These are phyloP conservation scores for Tricladium varicosporioides DNA, from an alignment of 2,329 filamentous ascomycete genomes.

Conservation along the genomic window DNA sequence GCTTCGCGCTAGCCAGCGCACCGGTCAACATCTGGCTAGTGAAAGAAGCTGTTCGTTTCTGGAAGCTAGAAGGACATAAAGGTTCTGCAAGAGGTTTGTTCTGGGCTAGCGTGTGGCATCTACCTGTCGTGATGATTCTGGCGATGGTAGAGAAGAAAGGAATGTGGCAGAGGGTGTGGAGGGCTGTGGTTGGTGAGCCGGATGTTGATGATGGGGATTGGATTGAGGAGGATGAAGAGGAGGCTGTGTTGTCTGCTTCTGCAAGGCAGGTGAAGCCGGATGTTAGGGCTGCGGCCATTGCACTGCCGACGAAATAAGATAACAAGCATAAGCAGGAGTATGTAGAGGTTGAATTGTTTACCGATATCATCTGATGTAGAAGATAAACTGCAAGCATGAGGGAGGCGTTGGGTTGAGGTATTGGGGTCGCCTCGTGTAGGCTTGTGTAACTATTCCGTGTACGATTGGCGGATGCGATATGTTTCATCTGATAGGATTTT, in stretches of 20 bases:
- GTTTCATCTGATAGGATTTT: too few relatives aligned
- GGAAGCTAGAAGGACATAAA: constrained; percentile 71
- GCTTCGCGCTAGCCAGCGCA: constrained; percentile 76
- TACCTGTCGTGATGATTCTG: constrained; percentile 85
- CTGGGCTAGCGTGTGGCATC: constrained; percentile 97
- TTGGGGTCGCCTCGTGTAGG: too few relatives aligned
- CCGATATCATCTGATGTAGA: background rate
- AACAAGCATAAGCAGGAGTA: background rate
- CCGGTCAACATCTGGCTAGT: constrained; percentile 85
- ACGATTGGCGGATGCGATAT: too few relatives aligned
- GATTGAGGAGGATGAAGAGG: constrained; percentile 49
- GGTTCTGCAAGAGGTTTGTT: constrained; percentile 84
- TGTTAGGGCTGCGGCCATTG: constrained; percentile 12
- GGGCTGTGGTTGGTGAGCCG: constrained; percentile 57
- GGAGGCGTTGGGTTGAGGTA: background rate
- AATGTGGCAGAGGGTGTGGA: constrained; percentile 81
- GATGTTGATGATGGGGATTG: constrained; percentile 57
- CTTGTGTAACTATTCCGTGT: too few relatives aligned
- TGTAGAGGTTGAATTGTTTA: background rate
- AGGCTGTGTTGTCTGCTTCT: constrained; percentile 26
- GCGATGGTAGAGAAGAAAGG: constrained; percentile 93
- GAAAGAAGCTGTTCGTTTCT: constrained; percentile 78
- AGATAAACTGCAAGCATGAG: background rate
- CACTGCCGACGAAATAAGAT: constrained; percentile 14
- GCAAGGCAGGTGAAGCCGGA: constrained; percentile 15